Evolutionary conservation across 495 filamentous ascomycete species (phyloP), one percentile per base, ranked within the genome.

Genomic region (Daldinia vernicosa): DNA sequence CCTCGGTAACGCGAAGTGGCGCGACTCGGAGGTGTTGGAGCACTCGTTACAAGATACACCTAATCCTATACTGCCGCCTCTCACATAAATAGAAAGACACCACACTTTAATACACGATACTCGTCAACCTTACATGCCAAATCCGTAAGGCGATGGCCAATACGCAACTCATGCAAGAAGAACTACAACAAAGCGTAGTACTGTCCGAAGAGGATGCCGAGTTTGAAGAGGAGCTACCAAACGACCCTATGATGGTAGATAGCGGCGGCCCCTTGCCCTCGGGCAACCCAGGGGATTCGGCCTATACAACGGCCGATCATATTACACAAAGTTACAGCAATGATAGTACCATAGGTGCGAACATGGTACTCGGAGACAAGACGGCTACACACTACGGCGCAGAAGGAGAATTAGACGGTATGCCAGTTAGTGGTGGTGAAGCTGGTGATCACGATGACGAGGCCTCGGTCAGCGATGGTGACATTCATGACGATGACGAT

Each of bases 131-230:
- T 8, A 12, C 28, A 7, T 33, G 6, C 47, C 30, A 17, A 28
- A 40, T 57, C 32, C 1, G 45, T 37, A 33, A 66, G 54, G 75
- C 61, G 24, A 85, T 85, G 83, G 78, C 82, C 24, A 80, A 80
- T 33, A 79, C 82, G 45, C 83, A 84, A 61, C 77, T 84, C 47
- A 84, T 82, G 82, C 80, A 84, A 74, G 83, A 85, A 53, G 79
- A 84, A 69, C 71, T 84, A 56, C 83, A 85, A 60, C 82, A 84
- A 57, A 84, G 82, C 60, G 82, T 80, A 40, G 71, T 84, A 62
- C 75, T 80, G 59, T 83, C 81, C 5, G 81, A 83, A 70, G 80
- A 77, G 40, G 80, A 81, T 22, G 76, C 74, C 35, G 76, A 80
- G 39, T 72, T 74, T 55, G 80, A 77, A 35, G 78, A 75, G 4